Base-by-base conservation (phyloP, 805 yeast genomes). In the Ogataea ramenticola region DNA sequence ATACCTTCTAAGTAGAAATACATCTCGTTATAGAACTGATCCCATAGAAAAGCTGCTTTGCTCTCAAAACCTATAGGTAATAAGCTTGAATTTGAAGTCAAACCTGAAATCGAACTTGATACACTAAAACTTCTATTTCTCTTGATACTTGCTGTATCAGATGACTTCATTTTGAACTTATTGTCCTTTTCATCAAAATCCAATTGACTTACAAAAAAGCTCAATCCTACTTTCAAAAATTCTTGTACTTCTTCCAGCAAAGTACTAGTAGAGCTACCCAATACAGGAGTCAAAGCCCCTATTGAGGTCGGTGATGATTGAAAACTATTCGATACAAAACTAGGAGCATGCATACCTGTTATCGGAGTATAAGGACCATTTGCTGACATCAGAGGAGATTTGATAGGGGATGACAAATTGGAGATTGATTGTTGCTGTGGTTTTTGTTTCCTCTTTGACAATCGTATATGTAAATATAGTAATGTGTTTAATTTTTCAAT, bases 1-100 rank as follows among this genome's bases (percentile, higher is more conserved):
- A 79, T 71, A 0, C 84, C 84, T 46, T 79, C 74, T 17, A 82
- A 62, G 52, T 79, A 79, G 43, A 78, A 79, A 42, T 75, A 69
- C 2, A 79, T 71, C 33, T 72, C 70, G n/a, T 67, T 65, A 49
- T 72, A 75, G 55, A 82, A 82, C 22, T 63, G 62, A 16, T 70
- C 71, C 89, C 89, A 82, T 2, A 78, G 65, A 1, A 68, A 54
- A 2, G 72, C 64, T 64, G 64, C 54, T 62, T 61, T 66, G 57
- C 40, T 65, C 51, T 50, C 54, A 42, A 60, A 60, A 22, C 50
- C 65, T 4, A 39, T 16, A 19, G 44, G 35, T 15, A 21, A 22
- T 16, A 21, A 35, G 20, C 32, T 12, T 14, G 32, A 35, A 4
- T 40, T 11, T 5, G 43, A 16, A 7, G 48, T 55, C 8, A 49